These are phyloP conservation scores for Talaromyces sp. DNA, from an alignment of 2,329 filamentous ascomycete species.

Conservation along the genomic window DNA sequence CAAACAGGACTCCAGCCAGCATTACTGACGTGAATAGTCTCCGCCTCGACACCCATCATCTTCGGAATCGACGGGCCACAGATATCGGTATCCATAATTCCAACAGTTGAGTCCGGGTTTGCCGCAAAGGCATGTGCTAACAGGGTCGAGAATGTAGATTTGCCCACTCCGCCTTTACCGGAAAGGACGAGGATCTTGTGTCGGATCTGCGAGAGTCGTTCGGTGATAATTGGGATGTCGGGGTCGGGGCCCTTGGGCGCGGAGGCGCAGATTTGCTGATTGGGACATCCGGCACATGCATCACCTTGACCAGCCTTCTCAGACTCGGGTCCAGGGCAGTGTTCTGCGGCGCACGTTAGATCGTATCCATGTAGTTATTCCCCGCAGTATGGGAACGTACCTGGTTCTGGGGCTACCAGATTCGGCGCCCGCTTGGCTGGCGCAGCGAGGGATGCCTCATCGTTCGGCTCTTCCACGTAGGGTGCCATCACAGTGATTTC, in stretches of 20 bases:
- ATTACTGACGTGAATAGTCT: slow-evolving; percentile 88
- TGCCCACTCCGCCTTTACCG: slow-evolving; percentile 95
- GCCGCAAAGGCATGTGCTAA: slow-evolving; percentile 86
- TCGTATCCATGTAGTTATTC: not conserved
- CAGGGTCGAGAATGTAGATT: slow-evolving; percentile 89
- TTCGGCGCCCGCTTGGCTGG: slow-evolving; percentile 77
- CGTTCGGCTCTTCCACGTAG: slow-evolving; percentile 72
- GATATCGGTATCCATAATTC: slow-evolving; percentile 98
- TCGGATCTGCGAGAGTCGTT: slow-evolving; percentile 75
- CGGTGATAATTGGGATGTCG: slow-evolving; percentile 85
- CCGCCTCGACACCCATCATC: slow-evolving; percentile 96
- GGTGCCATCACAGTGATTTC: slow-evolving; percentile 66
- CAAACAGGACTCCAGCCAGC: slow-evolving; percentile 94
- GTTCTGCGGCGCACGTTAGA: slow-evolving; percentile 56
- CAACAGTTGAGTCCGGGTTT: slow-evolving; percentile 76
- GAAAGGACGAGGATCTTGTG: slow-evolving; percentile 93
- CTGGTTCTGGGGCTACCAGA: slow-evolving; percentile 89
- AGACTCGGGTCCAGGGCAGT: slow-evolving; percentile 80
- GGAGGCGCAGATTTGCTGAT: slow-evolving; percentile 92
- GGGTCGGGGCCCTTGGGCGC: slow-evolving; percentile 94
- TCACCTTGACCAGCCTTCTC: slow-evolving; percentile 65
- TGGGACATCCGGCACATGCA: slow-evolving; percentile 92
- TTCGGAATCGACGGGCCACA: slow-evolving; percentile 95
- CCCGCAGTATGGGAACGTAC: slow-evolving; percentile 39
- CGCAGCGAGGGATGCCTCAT: slow-evolving; percentile 69